Evolutionary conservation across 257 asterid genomes (phyloP).

Genomic region (Lithospermum erythrorhizon): DNA sequence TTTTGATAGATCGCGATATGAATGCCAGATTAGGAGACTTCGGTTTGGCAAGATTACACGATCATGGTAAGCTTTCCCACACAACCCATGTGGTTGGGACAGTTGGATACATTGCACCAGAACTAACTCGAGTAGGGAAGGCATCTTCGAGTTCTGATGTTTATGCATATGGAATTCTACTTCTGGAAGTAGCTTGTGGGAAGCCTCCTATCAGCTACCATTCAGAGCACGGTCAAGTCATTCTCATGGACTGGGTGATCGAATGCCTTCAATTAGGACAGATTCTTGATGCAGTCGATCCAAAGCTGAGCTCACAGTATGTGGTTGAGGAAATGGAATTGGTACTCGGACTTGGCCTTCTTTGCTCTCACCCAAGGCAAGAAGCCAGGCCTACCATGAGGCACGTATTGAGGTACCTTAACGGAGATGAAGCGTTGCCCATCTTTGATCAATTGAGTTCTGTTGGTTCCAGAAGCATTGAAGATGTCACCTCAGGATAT

Average conservation of each 20-base stretch:
- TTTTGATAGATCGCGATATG: conserved; percentile 50
- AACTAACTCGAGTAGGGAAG: conserved; percentile 46
- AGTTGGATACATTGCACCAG: conserved; percentile 79
- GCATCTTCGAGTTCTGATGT: conserved; percentile 57
- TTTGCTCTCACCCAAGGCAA: conserved; percentile 51
- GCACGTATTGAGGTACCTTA: conserved; percentile 21
- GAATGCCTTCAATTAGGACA: conserved; percentile 31
- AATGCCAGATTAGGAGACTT: conserved; percentile 60
- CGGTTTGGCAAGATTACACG: conserved; percentile 60
- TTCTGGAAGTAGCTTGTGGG: conserved; percentile 68
- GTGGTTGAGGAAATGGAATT: conserved; percentile 36
- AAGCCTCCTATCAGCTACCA: conserved; percentile 35
- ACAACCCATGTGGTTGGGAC: conserved; percentile 80
- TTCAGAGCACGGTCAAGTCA: conserved; percentile 21
- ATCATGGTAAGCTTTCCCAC: conserved; percentile 41
- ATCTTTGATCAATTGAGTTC: conserved; percentile 7
- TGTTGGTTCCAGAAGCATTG: conserved; percentile 5
- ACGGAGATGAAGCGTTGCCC: conserved; percentile 18
- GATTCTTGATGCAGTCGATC: conserved; percentile 44
- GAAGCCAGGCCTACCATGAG: conserved; percentile 37
- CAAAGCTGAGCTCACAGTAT: conserved; percentile 18
- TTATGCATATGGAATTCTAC: conserved; percentile 54
- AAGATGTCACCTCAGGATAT: conserved; percentile 11
- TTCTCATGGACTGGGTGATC: conserved; percentile 58
- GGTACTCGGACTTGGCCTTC: conserved; percentile 55